Evolutionary conservation across 495 filamentous ascomycete genomes (phyloP).

Genomic region (Penicillium antarcticum): DNA sequence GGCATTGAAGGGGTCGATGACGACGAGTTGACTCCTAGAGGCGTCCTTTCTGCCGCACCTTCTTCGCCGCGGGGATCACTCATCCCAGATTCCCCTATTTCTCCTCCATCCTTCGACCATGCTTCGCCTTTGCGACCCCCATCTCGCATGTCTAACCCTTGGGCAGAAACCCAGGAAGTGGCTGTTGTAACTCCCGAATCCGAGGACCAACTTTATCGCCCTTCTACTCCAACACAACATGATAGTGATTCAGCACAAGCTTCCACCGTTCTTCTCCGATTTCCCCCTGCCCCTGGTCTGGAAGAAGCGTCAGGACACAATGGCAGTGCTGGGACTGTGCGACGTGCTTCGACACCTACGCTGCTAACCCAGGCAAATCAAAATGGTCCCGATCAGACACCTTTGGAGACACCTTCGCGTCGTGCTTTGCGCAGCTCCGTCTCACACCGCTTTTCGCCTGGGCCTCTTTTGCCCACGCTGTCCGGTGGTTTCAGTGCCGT

Average conservation of each 20-base stretch:
- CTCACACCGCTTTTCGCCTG: conserved; percentile 41
- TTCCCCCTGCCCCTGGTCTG: conserved; percentile 34
- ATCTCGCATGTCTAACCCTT: conserved; percentile 41
- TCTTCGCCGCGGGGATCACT: conserved; percentile 36
- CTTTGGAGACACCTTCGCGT: conserved; percentile 35
- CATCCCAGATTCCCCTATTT: conserved; percentile 26
- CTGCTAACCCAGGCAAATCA: conserved; percentile 10
- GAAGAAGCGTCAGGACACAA: conserved; percentile 18
- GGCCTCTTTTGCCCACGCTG: conserved; percentile 37
- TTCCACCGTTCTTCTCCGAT: conserved; percentile 41
- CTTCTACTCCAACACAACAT: conserved; percentile 27
- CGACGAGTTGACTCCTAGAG: conserved; percentile 30
- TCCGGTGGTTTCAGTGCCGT: conserved; percentile 57
- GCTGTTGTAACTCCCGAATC: conserved; percentile 12
- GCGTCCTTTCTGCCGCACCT: conserved; percentile 29
- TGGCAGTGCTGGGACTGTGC: neutral
- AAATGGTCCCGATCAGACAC: conserved; percentile 17
- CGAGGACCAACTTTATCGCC: conserved; percentile 27
- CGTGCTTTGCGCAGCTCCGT: conserved; percentile 34
- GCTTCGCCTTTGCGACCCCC: conserved; percentile 31
- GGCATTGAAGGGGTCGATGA: conserved; percentile 36
- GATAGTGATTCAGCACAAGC: conserved; percentile 8
- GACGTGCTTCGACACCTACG: conserved; percentile 18
- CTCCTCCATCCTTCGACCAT: conserved; percentile 27
- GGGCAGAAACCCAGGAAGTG: conserved; percentile 29